phyloP scores from a whole-genome alignment of 139 green algal genomes.

The Diplosphaera chodatii region DNA sequence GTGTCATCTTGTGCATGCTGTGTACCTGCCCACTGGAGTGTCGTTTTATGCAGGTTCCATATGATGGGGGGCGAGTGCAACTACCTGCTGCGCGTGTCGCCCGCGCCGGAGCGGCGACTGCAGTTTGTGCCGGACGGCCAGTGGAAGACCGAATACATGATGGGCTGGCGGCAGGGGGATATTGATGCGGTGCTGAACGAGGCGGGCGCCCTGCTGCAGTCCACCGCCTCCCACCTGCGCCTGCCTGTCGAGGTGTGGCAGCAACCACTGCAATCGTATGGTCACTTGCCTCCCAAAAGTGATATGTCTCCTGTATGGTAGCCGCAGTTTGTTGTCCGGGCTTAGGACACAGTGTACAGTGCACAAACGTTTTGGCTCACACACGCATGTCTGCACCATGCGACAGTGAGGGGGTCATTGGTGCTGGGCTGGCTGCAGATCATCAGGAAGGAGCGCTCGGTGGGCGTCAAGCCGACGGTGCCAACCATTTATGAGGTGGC shows the following conservation, averaged over 20 bases:
- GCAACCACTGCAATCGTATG: too few species aligned
- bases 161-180: constrained; percentile 56
- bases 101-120: constrained; percentile 40
- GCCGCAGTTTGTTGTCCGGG: too few species aligned
- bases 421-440: constrained; percentile 26
- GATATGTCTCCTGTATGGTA: too few species aligned
- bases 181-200: constrained; percentile 44
- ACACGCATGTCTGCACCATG: too few species aligned
- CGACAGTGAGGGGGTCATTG: too few species aligned
- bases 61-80: constrained; percentile 97
- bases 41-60: constrained; percentile 82
- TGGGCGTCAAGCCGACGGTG: constrained; percentile 71
- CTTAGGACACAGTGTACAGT: too few species aligned
- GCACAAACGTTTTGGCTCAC: too few species aligned
- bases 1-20: too few species aligned
- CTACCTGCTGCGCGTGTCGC: constrained; percentile 80
- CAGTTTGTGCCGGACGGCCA: constrained; percentile 82
- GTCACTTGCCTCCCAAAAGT: too few species aligned
- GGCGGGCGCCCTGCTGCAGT: constrained; percentile 46
- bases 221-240: constrained; percentile 48
- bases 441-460: constrained; percentile 79
- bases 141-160: constrained; percentile 79
- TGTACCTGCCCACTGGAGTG: too few species aligned
- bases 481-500: constrained; percentile 90
- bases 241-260: constrained; percentile 54